Evolutionary conservation across 129 eudicot species (phyloP).

Genomic region (Smallanthus sonchifolius): DNA sequence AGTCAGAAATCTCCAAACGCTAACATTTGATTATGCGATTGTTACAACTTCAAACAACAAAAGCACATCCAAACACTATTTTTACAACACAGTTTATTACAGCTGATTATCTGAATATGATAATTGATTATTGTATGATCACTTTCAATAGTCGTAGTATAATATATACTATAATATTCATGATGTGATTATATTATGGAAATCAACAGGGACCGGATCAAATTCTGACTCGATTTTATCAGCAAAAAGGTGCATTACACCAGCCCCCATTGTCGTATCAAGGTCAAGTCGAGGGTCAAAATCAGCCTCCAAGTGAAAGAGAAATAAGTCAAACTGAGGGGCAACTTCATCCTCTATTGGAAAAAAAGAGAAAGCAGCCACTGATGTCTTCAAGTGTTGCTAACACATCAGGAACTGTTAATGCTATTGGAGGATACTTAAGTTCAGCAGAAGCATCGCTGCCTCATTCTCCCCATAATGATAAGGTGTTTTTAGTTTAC

Average conservation of each 20-base stretch:
- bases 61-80: neutral
- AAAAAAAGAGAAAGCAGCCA: constrained; percentile 42
- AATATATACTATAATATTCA: neutral
- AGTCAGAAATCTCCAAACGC: neutral
- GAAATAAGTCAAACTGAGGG: constrained; percentile 34
- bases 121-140: neutral
- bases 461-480: constrained; percentile 59
- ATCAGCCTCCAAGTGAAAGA: constrained; percentile 25
- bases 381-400: constrained; percentile 33
- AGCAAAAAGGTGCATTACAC: constrained; percentile 40
- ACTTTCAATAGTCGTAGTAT: neutral
- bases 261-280: constrained; percentile 32
- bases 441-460: constrained; percentile 54
- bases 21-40: neutral
- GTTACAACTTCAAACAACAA: neutral
- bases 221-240: constrained; percentile 37
- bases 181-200: constrained; percentile 14
- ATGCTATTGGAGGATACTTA: constrained; percentile 40
- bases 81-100: neutral
- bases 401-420: constrained; percentile 37
- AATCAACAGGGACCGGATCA: constrained; percentile 44
- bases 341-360: constrained; percentile 13
- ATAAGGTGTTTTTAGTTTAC: constrained; percentile 22
- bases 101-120: neutral
- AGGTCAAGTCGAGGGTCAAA: constrained; percentile 38